A percentile compares a stretch with the other conserved stretches of the same genome.
These are phyloP conservation scores for Phytophthora europaea DNA, from an alignment of 352 stramenopile genomes.

Conservation along the genomic window DNA sequence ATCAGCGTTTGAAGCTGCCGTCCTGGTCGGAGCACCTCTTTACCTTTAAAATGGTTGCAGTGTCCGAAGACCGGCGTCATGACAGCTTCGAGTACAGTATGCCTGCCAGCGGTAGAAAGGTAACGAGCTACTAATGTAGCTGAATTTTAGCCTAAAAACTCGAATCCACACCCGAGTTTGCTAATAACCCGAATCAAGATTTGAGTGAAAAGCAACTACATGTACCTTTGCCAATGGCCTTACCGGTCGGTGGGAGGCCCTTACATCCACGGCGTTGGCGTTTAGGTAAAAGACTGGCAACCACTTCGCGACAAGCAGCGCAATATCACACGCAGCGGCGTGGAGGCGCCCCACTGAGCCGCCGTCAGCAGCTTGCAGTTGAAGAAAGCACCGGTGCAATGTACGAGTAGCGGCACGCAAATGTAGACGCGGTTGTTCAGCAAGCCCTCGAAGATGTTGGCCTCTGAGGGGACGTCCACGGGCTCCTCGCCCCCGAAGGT, in stretches of 20 bases:
- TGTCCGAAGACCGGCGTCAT: too few species aligned
- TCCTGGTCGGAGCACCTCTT: too few species aligned
- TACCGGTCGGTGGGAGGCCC: constrained; percentile 39
- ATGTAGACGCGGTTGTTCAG: constrained; percentile 94
- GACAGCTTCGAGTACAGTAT: too few species aligned
- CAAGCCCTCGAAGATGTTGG: constrained; percentile 96
- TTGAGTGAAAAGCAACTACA: background rate
- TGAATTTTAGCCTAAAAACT: too few species aligned
- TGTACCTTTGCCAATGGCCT: constrained; percentile 42
- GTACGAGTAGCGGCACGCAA: constrained; percentile 92
- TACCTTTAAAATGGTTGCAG: too few species aligned
- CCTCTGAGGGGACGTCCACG: constrained; percentile 64
- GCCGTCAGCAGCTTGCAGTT: constrained; percentile 62
- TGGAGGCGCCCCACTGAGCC: constrained; percentile 52
- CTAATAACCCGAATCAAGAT: too few species aligned
- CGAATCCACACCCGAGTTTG: too few species aligned
- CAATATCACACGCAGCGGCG: constrained; percentile 65
- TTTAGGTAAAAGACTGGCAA: constrained; percentile 69
- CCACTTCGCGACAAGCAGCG: constrained; percentile 70
- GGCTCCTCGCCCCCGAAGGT: constrained; percentile 82
- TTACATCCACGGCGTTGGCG: constrained; percentile 52
- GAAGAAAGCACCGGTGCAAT: constrained; percentile 91
- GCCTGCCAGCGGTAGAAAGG: too few species aligned
- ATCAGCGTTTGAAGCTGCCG: too few species aligned
- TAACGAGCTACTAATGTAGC: too few species aligned